These are phyloP conservation scores for Metarhizium album DNA, from an alignment of 2,329 filamentous ascomycete genomes.

Conservation along the genomic window DNA sequence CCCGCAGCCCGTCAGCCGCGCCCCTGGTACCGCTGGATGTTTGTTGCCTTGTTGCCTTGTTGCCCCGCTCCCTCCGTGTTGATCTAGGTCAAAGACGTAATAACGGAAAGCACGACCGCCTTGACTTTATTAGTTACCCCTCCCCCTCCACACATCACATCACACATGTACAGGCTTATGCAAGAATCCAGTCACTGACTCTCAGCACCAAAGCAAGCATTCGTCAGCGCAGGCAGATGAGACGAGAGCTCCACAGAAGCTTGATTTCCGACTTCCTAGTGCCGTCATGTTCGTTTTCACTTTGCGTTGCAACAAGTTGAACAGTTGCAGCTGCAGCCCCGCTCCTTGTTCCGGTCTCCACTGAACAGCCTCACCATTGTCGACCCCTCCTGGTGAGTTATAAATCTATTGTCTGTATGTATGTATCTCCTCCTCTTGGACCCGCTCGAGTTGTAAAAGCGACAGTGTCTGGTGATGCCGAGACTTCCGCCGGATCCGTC, in stretches of 20 bases:
- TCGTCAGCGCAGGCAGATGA: neutral
- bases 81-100: neutral
- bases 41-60: too few relatives aligned
- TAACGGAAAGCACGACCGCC: neutral
- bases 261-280: neutral
- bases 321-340: too few relatives aligned
- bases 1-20: too few relatives aligned
- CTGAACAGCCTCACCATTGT: neutral
- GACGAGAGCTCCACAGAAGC: neutral
- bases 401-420: neutral
- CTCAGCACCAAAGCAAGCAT: neutral
- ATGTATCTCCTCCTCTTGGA: too few relatives aligned
- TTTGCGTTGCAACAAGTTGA: neutral
- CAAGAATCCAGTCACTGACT: neutral
- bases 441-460: neutral
- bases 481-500: neutral
- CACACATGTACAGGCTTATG: neutral
- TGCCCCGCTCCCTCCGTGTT: too few relatives aligned
- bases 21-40: too few relatives aligned
- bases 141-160: neutral
- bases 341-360: neutral
- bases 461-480: neutral
- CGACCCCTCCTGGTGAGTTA: neutral
- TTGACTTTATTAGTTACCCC: neutral
- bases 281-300: neutral